phyloP scores from a whole-genome alignment of 2,329 filamentous ascomycete genomes.

The Aspergillus sp. region DNA sequence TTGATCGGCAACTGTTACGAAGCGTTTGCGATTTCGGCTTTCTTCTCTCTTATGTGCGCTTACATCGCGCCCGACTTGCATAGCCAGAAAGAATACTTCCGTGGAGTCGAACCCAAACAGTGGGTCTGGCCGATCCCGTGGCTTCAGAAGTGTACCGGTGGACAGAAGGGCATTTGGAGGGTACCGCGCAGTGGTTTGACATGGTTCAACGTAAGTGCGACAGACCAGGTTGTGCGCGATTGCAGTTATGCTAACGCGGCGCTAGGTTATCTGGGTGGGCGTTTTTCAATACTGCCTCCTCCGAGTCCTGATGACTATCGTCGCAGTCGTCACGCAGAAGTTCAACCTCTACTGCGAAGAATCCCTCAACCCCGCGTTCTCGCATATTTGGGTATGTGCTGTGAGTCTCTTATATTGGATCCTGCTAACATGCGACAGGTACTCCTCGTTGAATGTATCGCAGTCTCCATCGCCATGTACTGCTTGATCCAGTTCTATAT shows the following conservation, averaged over 20 bases:
- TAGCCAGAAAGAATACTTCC: constrained; percentile 79
- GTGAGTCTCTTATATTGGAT: neutral
- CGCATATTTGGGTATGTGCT: constrained; percentile 75
- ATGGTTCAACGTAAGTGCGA: constrained; percentile 72
- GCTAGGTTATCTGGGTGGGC: constrained; percentile 65
- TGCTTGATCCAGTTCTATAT: constrained; percentile 85
- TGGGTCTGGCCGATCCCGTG: constrained; percentile 77
- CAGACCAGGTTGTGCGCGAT: neutral
- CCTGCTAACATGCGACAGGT: constrained; percentile 49
- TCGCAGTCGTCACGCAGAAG: constrained; percentile 72
- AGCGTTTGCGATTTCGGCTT: constrained; percentile 83
- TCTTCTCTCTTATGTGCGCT: constrained; percentile 80
- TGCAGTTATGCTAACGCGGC: neutral
- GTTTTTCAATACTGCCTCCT: constrained; percentile 87
- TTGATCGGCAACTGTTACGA: constrained; percentile 85
- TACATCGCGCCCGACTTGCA: constrained; percentile 78
- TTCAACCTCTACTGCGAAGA: constrained; percentile 74
- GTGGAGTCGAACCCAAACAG: constrained; percentile 64
- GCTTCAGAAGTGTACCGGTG: constrained; percentile 70
- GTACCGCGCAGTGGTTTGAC: constrained; percentile 79
- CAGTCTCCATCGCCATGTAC: constrained; percentile 84
- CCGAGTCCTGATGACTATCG: constrained; percentile 75
- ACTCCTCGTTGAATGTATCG: constrained; percentile 67
- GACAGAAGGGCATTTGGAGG: constrained; percentile 68
- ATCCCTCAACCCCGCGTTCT: constrained; percentile 74